Evolutionary conservation across 2,329 filamentous ascomycete species (phyloP).

Genomic region (Hypoxylon sp.): DNA sequence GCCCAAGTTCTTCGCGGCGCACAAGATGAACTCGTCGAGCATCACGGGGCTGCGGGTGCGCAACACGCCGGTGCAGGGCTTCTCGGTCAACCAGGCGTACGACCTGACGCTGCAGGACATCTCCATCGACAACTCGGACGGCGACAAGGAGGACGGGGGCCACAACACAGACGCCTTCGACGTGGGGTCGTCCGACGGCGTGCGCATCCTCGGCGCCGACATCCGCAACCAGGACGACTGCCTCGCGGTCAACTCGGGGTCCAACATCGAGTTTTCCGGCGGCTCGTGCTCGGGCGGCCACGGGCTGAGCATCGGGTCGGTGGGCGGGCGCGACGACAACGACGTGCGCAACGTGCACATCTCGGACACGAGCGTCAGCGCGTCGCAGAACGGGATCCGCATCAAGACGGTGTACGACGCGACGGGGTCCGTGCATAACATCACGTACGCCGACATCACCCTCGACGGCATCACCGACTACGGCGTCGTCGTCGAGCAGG

Average conservation of each 20-base stretch:
- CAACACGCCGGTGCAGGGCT: slow-evolving; percentile 63
- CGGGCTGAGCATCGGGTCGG: slow-evolving; percentile 65
- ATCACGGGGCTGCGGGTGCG: slow-evolving; percentile 60
- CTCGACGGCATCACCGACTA: slow-evolving; percentile 60
- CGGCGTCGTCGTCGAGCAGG: slow-evolving; percentile 66
- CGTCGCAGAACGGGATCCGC: slow-evolving; percentile 64
- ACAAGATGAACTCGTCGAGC: slow-evolving; percentile 58
- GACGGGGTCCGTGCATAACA: slow-evolving; percentile 59
- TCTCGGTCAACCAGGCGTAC: slow-evolving; percentile 54
- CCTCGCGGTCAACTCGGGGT: slow-evolving; percentile 65
- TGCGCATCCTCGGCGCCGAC: slow-evolving; percentile 59
- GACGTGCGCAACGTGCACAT: slow-evolving; percentile 61
- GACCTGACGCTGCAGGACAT: slow-evolving; percentile 57
- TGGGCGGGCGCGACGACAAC: slow-evolving; percentile 65
- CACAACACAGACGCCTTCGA: slow-evolving; percentile 66
- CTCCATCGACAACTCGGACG: slow-evolving; percentile 65
- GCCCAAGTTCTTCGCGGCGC: slow-evolving; percentile 68
- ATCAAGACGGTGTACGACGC: slow-evolving; percentile 64
- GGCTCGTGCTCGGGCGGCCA: slow-evolving; percentile 61
- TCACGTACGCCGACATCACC: slow-evolving; percentile 62
- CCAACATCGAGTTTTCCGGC: slow-evolving; percentile 50
- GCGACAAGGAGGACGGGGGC: slow-evolving; percentile 52
- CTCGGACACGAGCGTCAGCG: slow-evolving; percentile 53
- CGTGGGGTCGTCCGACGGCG: slow-evolving; percentile 53
- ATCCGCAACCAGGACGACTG: slow-evolving; percentile 69